These are phyloP conservation scores for Mytilinidion resinicola DNA, from an alignment of 495 filamentous ascomycete species.

Conservation along the genomic window DNA sequence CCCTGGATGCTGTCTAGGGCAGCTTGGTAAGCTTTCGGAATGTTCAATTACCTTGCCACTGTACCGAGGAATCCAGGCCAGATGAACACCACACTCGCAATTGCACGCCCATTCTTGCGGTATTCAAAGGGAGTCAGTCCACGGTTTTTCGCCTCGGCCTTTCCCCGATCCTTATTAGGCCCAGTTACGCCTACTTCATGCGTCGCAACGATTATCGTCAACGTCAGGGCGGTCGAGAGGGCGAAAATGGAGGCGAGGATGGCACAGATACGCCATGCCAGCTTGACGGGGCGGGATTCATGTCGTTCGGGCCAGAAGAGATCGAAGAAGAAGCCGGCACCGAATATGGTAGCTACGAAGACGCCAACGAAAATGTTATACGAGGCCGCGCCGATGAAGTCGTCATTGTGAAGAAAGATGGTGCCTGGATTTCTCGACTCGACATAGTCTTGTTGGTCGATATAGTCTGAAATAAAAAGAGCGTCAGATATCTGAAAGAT, in stretches of 20 bases:
- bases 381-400: constrained; percentile 42
- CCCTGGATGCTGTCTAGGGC: not conserved
- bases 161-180: constrained; percentile 26
- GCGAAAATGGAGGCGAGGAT: constrained; percentile 40
- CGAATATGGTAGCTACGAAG: constrained; percentile 49
- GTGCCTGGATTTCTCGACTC: constrained; percentile 29
- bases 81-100: constrained; percentile 40
- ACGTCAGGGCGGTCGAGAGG: constrained; percentile 37
- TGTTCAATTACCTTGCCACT: constrained; percentile 20
- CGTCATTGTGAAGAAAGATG: constrained; percentile 41
- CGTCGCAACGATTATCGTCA: constrained; percentile 44
- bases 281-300: constrained; percentile 39
- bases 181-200: constrained; percentile 36
- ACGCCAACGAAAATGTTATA: constrained; percentile 51
- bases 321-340: constrained; percentile 50
- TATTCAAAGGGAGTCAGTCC: constrained; percentile 33
- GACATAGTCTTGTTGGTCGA: constrained; percentile 43
- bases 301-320: constrained; percentile 48
- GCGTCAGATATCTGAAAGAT: not conserved
- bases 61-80: constrained; percentile 38
- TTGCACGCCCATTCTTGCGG: constrained; percentile 35
- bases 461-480: constrained; percentile 37
- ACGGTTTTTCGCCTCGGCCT: constrained; percentile 28
- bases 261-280: constrained; percentile 45
- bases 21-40: too few species aligned